These are phyloP conservation scores for Taphrina betulina DNA, from an alignment of 1,139 yeast genomes.

Conservation along the genomic window DNA sequence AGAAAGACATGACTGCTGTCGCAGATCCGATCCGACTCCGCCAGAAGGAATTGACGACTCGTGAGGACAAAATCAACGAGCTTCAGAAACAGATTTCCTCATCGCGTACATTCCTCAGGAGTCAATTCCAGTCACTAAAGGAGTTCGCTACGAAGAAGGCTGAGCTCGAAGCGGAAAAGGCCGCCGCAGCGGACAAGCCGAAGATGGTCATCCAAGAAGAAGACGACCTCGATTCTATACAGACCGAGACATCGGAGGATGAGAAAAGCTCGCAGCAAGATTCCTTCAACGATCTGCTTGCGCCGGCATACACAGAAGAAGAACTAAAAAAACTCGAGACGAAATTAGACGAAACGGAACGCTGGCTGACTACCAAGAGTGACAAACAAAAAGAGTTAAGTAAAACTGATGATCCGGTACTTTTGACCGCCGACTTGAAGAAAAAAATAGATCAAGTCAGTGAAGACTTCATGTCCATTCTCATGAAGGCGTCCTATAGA, in stretches of 20 bases:
- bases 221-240: slow-evolving; percentile 8
- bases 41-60: slow-evolving; percentile 34
- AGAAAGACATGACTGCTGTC: slow-evolving; percentile 42
- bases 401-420: slow-evolving; percentile 27
- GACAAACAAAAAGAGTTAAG: slow-evolving; percentile 29
- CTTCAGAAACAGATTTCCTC: slow-evolving; percentile 28
- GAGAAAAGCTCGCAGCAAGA: background rate
- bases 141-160: slow-evolving; percentile 18
- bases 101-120: slow-evolving; percentile 40
- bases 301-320: slow-evolving; percentile 32
- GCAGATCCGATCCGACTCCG: slow-evolving; percentile 38
- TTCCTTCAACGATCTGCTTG: slow-evolving; percentile 3
- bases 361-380: slow-evolving; percentile 33
- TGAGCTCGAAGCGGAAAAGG: slow-evolving; percentile 16
- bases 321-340: slow-evolving; percentile 24
- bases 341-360: slow-evolving; percentile 23
- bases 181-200: background rate
- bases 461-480: slow-evolving; percentile 14
- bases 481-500: slow-evolving; percentile 8
- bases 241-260: no score
- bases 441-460: slow-evolving; percentile 1
- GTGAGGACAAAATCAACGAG: slow-evolving; percentile 26
- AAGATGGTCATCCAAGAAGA: background rate
- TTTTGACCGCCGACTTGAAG: slow-evolving; percentile 5
- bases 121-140: slow-evolving; percentile 28